phyloP scores from a whole-genome alignment of 2,329 filamentous ascomycete species.

The Esteya vermicola region DNA sequence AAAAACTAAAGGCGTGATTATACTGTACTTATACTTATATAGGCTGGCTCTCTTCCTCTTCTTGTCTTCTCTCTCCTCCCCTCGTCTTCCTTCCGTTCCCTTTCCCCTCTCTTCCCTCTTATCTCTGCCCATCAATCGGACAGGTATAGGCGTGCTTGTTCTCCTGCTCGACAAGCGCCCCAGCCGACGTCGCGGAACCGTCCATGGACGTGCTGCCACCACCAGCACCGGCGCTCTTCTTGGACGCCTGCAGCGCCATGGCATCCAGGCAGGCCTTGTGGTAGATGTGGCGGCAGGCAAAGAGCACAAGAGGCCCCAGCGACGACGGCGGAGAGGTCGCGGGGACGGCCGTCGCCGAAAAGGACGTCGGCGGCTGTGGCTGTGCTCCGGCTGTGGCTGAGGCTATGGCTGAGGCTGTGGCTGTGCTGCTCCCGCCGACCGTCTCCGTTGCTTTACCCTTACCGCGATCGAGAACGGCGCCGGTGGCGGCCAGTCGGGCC shows the following conservation, averaged over 20 bases:
- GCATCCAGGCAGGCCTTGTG: conserved; percentile 57
- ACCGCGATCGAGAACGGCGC: conserved; percentile 19
- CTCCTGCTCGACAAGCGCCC: conserved; percentile 17
- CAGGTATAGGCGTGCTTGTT: conserved; percentile 37
- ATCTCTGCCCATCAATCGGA: conserved; percentile 36
- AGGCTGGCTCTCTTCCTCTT: too few species aligned
- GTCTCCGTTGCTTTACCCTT: conserved; percentile 20
- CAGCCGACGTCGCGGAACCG: conserved; percentile 21
- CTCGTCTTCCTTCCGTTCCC: too few species aligned
- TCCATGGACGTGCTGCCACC: too few species aligned
- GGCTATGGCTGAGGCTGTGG: conserved; percentile 19
- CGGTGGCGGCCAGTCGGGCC: conserved; percentile 4
- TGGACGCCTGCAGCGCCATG: conserved; percentile 32
- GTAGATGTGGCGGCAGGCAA: conserved; percentile 59
- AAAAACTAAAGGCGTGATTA: too few species aligned
- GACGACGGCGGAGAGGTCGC: conserved; percentile 17
- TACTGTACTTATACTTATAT: too few species aligned
- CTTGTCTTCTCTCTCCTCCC: too few species aligned
- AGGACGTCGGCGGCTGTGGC: conserved; percentile 4
- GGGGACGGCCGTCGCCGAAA: conserved; percentile 12
- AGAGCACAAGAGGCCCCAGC: conserved; percentile 51
- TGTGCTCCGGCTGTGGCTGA: too few species aligned
- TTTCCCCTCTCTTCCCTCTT: background rate
- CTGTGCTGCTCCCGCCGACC: conserved; percentile 4
- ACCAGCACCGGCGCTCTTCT: too few species aligned